Base-by-base conservation (phyloP, 306 rosid species). In the Crotalaria pallida region DNA sequence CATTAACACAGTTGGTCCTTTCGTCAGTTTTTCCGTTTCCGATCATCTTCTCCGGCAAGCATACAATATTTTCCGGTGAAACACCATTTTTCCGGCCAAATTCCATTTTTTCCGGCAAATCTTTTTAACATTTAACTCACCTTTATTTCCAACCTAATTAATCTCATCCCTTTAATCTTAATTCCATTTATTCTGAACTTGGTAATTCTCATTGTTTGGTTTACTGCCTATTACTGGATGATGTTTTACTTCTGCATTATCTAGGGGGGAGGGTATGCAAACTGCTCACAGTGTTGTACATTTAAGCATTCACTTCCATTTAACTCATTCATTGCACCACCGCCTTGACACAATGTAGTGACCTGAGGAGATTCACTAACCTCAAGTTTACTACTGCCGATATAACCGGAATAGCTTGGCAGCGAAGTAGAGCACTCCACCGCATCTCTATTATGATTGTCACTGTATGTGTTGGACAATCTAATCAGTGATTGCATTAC, bases 371-470 rank as follows among this genome's bases (percentile, higher is more conserved):
- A 58, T 78, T 74, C 65, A 1, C 82, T 86, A 69, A 68, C 83
- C 64, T 80, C 92, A n/a, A 81, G 71, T 73, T 83, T 81, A 51
- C 55, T 55, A 58, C 23, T 69, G 66, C 82, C 77, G 33, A 80
- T 60, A 76, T 85, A 85, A 68, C 80, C 58, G 34, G 84, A 78
- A 60, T 81, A 89, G 58, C 69, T 79, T 21, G 89, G 84, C 64
- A 80, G 70, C 0, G 83, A 76, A 21, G 77, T 67, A 65, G 91
- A 73, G 76, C 88, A 84, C 56, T 84, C 91, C 11, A n/a, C n/a
- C n/a, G 43, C 81, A 16, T 77, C 91, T 65, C 85, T 82, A 53
- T 65, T 71, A 58, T 62, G 59, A 76, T 70, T 73, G 47, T 76
- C 69, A 52, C 87, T 73, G 81, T 23, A 60, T 33, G 63, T 74